These are phyloP conservation scores for Rhynchosporium agropyri DNA, from an alignment of 2,329 filamentous ascomycete genomes.

Conservation along the genomic window DNA sequence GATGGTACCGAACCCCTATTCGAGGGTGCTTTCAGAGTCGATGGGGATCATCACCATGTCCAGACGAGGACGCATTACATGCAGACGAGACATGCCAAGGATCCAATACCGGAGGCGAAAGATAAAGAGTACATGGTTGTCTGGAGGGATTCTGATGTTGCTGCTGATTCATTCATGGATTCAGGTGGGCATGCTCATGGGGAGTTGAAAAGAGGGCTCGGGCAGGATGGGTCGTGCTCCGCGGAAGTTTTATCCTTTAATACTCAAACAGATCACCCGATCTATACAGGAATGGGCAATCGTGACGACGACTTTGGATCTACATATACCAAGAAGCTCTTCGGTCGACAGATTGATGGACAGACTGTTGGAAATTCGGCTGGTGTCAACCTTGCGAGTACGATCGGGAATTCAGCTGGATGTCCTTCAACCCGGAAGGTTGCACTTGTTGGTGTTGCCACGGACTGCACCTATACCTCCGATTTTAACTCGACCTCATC, in stretches of 20 bases:
- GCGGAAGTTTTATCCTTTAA: conserved; percentile 84
- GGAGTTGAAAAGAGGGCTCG: conserved; percentile 38
- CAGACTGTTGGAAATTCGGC: conserved; percentile 74
- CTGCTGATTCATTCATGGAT: conserved; percentile 41
- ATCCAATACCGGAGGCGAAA: conserved; percentile 60
- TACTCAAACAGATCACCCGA: conserved; percentile 67
- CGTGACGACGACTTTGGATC: conserved; percentile 59
- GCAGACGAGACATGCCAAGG: conserved; percentile 68
- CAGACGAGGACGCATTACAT: conserved; percentile 75
- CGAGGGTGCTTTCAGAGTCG: conserved; percentile 82
- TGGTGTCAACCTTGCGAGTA: conserved; percentile 74
- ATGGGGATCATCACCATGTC: conserved; percentile 84
- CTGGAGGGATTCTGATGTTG: conserved; percentile 87
- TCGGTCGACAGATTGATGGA: conserved; percentile 74
- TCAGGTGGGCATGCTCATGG: conserved; percentile 55
- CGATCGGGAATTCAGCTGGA: conserved; percentile 80
- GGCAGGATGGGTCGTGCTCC: conserved; percentile 58
- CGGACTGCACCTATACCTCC: conserved; percentile 85
- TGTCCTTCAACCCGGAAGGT: conserved; percentile 91
- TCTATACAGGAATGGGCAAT: conserved; percentile 53
- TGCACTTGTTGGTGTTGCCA: conserved; percentile 87
- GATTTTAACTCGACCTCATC: conserved; percentile 67
- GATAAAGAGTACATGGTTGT: conserved; percentile 82
- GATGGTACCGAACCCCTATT: conserved; percentile 84
- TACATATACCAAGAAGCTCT: conserved; percentile 64